These are phyloP conservation scores for Zizania latifolia DNA, from an alignment of 176 grass and related monocot genomes.

Conservation along the genomic window DNA sequence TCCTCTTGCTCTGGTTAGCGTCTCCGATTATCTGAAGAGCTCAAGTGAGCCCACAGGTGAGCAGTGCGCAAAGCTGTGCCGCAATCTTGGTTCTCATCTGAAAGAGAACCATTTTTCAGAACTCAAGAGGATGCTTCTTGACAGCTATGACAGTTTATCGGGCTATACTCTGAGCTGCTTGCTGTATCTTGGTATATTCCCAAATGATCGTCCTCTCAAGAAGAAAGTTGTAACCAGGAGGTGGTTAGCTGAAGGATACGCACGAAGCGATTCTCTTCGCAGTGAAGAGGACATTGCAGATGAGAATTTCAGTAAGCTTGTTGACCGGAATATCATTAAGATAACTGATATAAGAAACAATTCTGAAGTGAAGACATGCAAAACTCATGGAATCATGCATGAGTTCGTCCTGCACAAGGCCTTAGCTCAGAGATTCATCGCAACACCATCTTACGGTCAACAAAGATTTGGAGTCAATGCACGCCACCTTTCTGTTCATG, in stretches of 20 bases:
- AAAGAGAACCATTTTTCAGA: conserved; percentile 18
- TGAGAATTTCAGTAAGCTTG: conserved; percentile 1
- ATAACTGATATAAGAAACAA: conserved; percentile 14
- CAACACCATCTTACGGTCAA: background rate
- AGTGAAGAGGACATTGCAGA: conserved; percentile 19
- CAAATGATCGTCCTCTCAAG: background rate
- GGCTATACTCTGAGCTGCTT: conserved; percentile 10
- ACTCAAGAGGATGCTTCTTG: conserved; percentile 12
- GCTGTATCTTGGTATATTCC: conserved; percentile 28
- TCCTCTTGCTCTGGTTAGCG: conserved; percentile 28
- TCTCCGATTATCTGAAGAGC: conserved; percentile 20
- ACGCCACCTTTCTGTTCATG: conserved; percentile 29
- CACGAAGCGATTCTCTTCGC: background rate
- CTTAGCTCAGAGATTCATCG: conserved; percentile 9
- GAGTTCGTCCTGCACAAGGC: conserved; percentile 31
- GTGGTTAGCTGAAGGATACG: conserved; percentile 41
- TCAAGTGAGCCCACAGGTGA: conserved; percentile 20
- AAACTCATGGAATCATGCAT: conserved; percentile 27
- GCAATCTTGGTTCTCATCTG: conserved; percentile 21
- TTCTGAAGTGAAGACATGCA: conserved; percentile 19
- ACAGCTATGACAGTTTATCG: conserved; percentile 22
- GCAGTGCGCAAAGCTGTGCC: conserved; percentile 7
- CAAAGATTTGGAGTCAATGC: background rate
- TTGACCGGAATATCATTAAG: conserved; percentile 6
- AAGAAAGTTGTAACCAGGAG: conserved; percentile 23